A percentile compares a stretch with the other conserved stretches of the same genome.
Evolutionary conservation across 495 filamentous ascomycete species (phyloP).

Genomic region (Chlorociboria aeruginascens): DNA sequence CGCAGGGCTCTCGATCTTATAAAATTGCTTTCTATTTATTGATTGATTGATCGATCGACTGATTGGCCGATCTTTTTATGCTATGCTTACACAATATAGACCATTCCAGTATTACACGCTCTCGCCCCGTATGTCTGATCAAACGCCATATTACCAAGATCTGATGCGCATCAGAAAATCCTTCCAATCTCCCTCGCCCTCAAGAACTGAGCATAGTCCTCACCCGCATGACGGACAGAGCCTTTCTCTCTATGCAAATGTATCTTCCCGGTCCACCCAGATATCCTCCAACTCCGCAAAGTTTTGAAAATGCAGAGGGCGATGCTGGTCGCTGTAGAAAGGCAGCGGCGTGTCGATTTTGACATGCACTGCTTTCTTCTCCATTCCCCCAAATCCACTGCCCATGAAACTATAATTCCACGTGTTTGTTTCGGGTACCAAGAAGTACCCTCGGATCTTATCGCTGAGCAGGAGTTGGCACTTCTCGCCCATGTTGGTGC

Average conservation of each 20-base stretch:
- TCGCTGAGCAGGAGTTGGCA: conserved; percentile 87
- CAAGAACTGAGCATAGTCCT: no score
- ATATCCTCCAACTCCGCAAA: conserved; percentile 87
- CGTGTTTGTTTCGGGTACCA: conserved; percentile 78
- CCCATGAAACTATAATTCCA: conserved; percentile 99
- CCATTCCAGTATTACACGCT: no score
- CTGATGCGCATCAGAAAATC: no score
- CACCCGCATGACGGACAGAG: not conserved
- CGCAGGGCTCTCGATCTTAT: no score
- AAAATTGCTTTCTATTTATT: no score
- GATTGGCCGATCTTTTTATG: no score
- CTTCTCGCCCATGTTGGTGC: conserved; percentile 86
- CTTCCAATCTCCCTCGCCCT: no score
- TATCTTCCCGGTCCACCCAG: conserved; percentile 76
- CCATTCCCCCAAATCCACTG: conserved; percentile 66
- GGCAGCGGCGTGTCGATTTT: conserved; percentile 83
- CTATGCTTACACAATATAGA: no score
- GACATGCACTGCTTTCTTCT: conserved; percentile 83
- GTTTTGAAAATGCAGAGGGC: conserved; percentile 88
- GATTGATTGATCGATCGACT: no score
- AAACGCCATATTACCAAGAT: no score
- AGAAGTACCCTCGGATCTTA: conserved; percentile 86
- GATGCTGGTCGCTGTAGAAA: conserved; percentile 91
- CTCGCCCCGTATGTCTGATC: no score
- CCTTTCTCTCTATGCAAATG: conserved; percentile 55